Conservation (phyloP, 768 basidiomycete genomes). For the Pulveroboletus sp. region DNA sequence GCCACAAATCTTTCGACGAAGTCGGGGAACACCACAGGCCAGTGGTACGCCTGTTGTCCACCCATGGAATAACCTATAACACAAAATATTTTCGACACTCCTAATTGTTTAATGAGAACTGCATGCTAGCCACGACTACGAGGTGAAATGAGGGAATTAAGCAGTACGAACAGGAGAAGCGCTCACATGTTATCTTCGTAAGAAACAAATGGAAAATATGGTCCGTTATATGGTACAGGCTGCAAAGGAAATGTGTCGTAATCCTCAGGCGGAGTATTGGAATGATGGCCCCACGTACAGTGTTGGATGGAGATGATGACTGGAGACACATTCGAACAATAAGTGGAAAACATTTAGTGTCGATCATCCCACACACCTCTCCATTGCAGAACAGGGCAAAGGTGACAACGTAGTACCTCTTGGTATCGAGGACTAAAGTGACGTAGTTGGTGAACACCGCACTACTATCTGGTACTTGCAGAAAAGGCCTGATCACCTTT, state of each 20-base stretch:
- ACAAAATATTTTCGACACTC: slow-evolving; percentile 17
- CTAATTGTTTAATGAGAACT: slow-evolving; percentile 39
- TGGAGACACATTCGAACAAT: slow-evolving; percentile 13
- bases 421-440: slow-evolving; percentile 42
- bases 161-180: background rate
- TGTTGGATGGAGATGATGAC: slow-evolving; percentile 65
- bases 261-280: background rate
- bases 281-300: slow-evolving; percentile 11
- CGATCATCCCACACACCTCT: slow-evolving; percentile 38
- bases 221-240: slow-evolving; percentile 57
- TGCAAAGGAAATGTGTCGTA: slow-evolving; percentile 16
- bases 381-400: slow-evolving; percentile 59
- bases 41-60: slow-evolving; percentile 57
- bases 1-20: slow-evolving; percentile 44
- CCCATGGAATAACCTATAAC: slow-evolving; percentile 59
- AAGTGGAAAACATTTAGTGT: no score
- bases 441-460: background rate
- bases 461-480: background rate
- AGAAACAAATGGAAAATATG: slow-evolving; percentile 54
- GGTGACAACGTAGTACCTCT: slow-evolving; percentile 53
- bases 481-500: slow-evolving; percentile 34
- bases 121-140: slow-evolving; percentile 52
- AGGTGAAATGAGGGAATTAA: background rate
- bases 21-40: slow-evolving; percentile 57
- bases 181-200: slow-evolving; percentile 58